Percentiles rank a stretch among this genome's conserved stretches.
phyloP scores from a whole-genome alignment of 2,329 filamentous ascomycete genomes.

The Cordyceps javanica region DNA sequence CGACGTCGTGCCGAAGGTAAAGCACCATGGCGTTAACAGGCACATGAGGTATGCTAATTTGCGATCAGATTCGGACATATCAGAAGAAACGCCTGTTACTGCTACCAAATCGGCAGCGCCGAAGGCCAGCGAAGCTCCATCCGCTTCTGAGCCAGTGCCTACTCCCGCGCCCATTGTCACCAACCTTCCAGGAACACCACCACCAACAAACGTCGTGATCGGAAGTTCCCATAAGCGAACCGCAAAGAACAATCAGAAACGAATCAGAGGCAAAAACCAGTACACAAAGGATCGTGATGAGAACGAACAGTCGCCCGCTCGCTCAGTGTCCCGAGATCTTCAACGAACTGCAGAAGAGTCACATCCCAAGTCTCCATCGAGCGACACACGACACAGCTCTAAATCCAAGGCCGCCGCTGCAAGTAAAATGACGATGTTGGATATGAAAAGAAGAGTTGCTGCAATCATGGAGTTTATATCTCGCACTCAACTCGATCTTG shows the following conservation, averaged over 20 bases:
- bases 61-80: slow-evolving; percentile 60
- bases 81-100: slow-evolving; percentile 58
- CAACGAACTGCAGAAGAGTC: slow-evolving; percentile 31
- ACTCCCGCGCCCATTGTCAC: slow-evolving; percentile 22
- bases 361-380: slow-evolving; percentile 29
- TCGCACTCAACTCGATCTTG: slow-evolving; percentile 81
- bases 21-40: slow-evolving; percentile 13
- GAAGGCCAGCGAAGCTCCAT: slow-evolving; percentile 26
- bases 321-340: slow-evolving; percentile 48
- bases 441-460: slow-evolving; percentile 79
- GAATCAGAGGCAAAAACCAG: slow-evolving; percentile 70
- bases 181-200: slow-evolving; percentile 33
- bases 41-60: slow-evolving; percentile 13
- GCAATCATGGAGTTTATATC: slow-evolving; percentile 87
- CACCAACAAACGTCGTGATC: slow-evolving; percentile 38
- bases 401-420: slow-evolving; percentile 47
- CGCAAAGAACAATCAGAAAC: slow-evolving; percentile 56
- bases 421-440: slow-evolving; percentile 74
- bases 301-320: slow-evolving; percentile 50
- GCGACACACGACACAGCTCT: slow-evolving; percentile 47
- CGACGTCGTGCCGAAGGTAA: slow-evolving; percentile 75
- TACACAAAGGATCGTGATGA: slow-evolving; percentile 71
- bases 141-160: slow-evolving; percentile 23
- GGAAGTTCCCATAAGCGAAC: slow-evolving; percentile 51
- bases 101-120: slow-evolving; percentile 22